Percentiles rank a stretch among this genome's conserved stretches.
Evolutionary conservation across 225 moss, liverwort and hornwort genomes (phyloP).

Genomic region (Neckera pumila): DNA sequence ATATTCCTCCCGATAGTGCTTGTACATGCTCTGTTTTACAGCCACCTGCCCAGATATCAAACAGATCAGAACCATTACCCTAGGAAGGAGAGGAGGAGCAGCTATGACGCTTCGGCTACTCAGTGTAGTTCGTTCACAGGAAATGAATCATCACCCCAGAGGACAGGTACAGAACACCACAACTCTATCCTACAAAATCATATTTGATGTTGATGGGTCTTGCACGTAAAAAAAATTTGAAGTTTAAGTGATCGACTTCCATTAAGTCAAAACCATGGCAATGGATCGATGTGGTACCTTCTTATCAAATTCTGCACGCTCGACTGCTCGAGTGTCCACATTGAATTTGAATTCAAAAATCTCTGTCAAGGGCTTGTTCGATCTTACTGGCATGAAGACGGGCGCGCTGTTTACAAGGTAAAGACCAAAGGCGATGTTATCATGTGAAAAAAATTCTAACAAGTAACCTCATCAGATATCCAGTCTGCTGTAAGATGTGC

Average conservation of each 20-base stretch:
- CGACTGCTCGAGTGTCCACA: slow-evolving; percentile 58
- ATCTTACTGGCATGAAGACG: slow-evolving; percentile 70
- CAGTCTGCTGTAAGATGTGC: background rate
- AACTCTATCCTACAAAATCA: background rate
- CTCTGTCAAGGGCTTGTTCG: slow-evolving; percentile 84
- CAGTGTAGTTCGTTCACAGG: background rate
- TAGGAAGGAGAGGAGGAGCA: background rate
- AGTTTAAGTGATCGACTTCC: too few species aligned
- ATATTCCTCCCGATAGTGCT: slow-evolving; percentile 88
- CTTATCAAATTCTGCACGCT: slow-evolving; percentile 88
- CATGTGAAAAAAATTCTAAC: background rate
- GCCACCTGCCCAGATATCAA: slow-evolving; percentile 31
- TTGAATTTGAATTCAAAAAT: slow-evolving; percentile 86
- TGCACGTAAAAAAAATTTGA: background rate
- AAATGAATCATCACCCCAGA: too few species aligned
- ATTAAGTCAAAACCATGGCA: background rate
- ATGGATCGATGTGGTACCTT: slow-evolving; percentile 18
- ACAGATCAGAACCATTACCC: background rate
- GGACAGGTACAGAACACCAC: background rate
- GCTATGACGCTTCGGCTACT: too few species aligned
- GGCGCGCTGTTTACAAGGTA: slow-evolving; percentile 32
- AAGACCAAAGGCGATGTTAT: background rate
- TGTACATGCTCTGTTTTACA: slow-evolving; percentile 82
- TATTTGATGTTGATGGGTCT: background rate
- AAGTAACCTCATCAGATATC: background rate